Evolutionary conservation across 148 eudicot species (phyloP).

Genomic region (Vaccinium darrowii): DNA sequence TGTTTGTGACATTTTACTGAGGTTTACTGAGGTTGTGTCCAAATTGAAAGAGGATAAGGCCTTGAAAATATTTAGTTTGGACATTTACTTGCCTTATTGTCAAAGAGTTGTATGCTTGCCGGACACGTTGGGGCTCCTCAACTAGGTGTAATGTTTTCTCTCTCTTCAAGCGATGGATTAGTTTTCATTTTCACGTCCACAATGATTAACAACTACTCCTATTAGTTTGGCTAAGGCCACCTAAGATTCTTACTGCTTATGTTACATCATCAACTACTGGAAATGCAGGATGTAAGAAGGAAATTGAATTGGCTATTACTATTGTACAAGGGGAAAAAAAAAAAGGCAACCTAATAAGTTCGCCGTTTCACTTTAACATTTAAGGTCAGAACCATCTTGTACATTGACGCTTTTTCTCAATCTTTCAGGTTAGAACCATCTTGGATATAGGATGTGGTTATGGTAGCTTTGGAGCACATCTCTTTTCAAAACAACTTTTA

Average conservation of each 20-base stretch:
- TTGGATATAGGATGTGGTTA: constrained; percentile 95
- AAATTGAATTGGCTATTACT: neutral
- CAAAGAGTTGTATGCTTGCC: neutral
- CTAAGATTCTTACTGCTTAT: neutral
- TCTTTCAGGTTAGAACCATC: constrained; percentile 75
- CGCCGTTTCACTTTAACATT: neutral
- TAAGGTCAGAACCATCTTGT: constrained; percentile 75
- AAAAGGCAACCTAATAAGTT: neutral
- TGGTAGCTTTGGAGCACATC: constrained; percentile 96
- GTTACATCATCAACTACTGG: neutral
- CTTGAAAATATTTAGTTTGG: neutral
- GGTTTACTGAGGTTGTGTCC: neutral
- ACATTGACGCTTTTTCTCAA: neutral
- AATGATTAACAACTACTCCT: neutral
- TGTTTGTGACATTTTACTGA: neutral
- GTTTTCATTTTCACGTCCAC: neutral
- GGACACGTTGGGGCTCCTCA: neutral
- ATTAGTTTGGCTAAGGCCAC: neutral
- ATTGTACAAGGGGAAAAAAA: neutral
- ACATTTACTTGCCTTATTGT: neutral
- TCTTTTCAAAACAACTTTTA: constrained; percentile 64
- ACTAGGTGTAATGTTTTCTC: neutral
- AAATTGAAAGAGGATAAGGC: neutral
- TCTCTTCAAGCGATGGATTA: neutral
- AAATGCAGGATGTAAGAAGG: neutral